phyloP scores from a whole-genome alignment of 2,329 filamentous ascomycete genomes.

The Penicillium fuscoglaucum region DNA sequence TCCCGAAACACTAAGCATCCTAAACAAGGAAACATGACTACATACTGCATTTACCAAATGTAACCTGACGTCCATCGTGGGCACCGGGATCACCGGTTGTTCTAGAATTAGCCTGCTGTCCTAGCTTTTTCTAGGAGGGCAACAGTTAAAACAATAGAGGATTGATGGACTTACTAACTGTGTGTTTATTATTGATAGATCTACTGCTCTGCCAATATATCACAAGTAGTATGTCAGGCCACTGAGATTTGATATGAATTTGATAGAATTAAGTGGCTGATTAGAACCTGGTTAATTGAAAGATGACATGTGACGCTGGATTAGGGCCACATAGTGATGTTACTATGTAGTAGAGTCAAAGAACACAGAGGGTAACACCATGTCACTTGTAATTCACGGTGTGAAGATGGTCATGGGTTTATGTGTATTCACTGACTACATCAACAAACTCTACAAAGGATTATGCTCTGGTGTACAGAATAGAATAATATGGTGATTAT shows the following conservation, averaged over 20 bases:
- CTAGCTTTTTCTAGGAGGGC: neutral
- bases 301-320: neutral
- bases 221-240: neutral
- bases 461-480: neutral
- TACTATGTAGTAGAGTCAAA: neutral
- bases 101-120: neutral
- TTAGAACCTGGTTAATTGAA: neutral
- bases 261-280: neutral
- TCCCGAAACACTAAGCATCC: neutral
- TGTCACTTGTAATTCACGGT: neutral
- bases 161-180: neutral
- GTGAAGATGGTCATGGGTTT: neutral
- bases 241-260: neutral
- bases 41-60: neutral
- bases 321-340: neutral
- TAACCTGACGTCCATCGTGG: neutral
- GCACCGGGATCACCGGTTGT: neutral
- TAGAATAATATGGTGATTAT: neutral
- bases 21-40: neutral
- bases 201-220: neutral
- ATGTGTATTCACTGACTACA: neutral
- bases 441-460: neutral
- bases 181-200: neutral
- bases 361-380: neutral
- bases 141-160: neutral